Evolutionary conservation across 1,284 basidiomycete genomes (phyloP).

Genomic region (Exsudoporus floridanus): DNA sequence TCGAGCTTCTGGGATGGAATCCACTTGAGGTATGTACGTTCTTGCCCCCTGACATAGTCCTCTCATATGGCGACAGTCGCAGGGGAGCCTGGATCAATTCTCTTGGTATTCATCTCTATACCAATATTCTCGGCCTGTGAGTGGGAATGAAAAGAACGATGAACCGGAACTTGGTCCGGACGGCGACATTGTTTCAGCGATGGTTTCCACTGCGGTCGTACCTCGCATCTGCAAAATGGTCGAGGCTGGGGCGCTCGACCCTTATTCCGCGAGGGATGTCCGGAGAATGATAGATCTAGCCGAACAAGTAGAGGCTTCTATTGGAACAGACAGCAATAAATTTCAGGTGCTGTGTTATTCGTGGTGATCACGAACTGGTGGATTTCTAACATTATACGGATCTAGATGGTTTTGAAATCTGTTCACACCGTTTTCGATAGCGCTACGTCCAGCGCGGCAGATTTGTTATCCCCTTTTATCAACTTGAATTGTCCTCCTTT

Average conservation of each 20-base stretch:
- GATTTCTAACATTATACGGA: conserved; percentile 14
- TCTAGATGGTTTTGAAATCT: conserved; percentile 66
- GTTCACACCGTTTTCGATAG: conserved; percentile 58
- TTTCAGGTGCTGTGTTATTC: conserved; percentile 56
- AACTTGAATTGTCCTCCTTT: conserved; percentile 53
- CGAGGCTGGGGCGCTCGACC: conserved; percentile 75
- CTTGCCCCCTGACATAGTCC: background rate
- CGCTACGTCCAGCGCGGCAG: conserved; percentile 50
- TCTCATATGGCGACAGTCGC: conserved; percentile 36
- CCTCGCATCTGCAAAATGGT: conserved; percentile 74
- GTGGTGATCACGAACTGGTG: background rate
- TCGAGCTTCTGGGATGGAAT: conserved; percentile 88
- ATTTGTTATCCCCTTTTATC: conserved; percentile 45
- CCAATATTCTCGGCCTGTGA: conserved; percentile 68
- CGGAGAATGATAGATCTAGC: conserved; percentile 68
- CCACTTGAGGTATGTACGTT: conserved; percentile 66
- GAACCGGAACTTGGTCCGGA: conserved; percentile 72
- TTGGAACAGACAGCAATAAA: conserved; percentile 65
- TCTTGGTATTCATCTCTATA: conserved; percentile 80
- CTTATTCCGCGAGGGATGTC: conserved; percentile 72
- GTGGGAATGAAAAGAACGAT: conserved; percentile 45
- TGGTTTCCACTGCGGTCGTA: conserved; percentile 82
- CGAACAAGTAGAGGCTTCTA: conserved; percentile 79
- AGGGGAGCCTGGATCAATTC: conserved; percentile 74
- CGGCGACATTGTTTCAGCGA: conserved; percentile 84